phyloP scores from a whole-genome alignment of 495 filamentous ascomycete genomes.

The Lophium mytilinum region DNA sequence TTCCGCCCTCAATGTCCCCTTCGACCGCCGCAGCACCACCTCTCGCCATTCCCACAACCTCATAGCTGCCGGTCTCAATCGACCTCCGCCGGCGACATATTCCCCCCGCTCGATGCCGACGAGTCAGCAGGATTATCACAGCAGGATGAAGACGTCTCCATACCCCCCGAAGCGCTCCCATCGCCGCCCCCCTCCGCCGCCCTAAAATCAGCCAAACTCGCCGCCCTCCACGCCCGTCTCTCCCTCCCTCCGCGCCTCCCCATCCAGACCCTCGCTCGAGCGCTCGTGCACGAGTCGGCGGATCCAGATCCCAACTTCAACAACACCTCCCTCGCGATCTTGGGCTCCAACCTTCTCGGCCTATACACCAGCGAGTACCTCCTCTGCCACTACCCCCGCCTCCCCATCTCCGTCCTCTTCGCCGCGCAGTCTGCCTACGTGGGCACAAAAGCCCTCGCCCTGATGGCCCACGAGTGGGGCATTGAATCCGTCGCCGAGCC shows the following conservation, averaged over 20 bases:
- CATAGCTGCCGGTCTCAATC: slow-evolving; percentile 20
- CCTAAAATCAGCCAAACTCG: slow-evolving; percentile 76
- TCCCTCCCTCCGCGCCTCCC: slow-evolving; percentile 74
- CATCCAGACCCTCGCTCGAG: slow-evolving; percentile 73
- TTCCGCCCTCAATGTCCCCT: slow-evolving; percentile 17
- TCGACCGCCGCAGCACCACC: slow-evolving; percentile 6
- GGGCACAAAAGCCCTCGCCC: slow-evolving; percentile 59
- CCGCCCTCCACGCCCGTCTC: slow-evolving; percentile 87
- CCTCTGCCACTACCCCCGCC: slow-evolving; percentile 75
- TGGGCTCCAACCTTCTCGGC: slow-evolving; percentile 74
- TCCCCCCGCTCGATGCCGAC: neutral
- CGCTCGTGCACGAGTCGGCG: slow-evolving; percentile 76
- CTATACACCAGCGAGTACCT: slow-evolving; percentile 85
- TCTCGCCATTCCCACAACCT: slow-evolving; percentile 16
- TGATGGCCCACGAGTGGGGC: slow-evolving; percentile 77
- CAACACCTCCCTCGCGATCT: slow-evolving; percentile 69
- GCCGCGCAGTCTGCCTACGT: slow-evolving; percentile 76
- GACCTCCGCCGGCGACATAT: neutral
- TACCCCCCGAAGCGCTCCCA: slow-evolving; percentile 34
- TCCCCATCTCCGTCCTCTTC: slow-evolving; percentile 75
- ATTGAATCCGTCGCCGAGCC: slow-evolving; percentile 75
- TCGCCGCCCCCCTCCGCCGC: slow-evolving; percentile 64
- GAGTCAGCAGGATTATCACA: neutral
- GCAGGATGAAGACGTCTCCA: neutral
- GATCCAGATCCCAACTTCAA: slow-evolving; percentile 69